Evolutionary conservation across 2,329 filamentous ascomycete species (phyloP).

Genomic region (Simplicillium aogashimaense): DNA sequence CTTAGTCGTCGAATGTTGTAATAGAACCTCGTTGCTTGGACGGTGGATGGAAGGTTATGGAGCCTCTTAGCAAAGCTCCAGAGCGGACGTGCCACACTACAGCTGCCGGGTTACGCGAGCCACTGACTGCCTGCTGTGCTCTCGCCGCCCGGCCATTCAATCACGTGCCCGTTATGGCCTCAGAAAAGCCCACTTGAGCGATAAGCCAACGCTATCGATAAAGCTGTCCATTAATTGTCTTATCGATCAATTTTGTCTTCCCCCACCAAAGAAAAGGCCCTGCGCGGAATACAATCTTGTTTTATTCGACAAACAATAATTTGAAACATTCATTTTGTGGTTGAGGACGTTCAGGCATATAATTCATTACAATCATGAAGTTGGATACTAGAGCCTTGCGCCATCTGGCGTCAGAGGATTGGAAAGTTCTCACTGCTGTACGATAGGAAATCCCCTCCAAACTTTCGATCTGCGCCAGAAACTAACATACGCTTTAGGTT

Average conservation of each 20-base stretch:
- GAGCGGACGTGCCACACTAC: constrained; percentile 11
- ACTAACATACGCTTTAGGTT: constrained; percentile 50
- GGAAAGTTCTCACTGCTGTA: constrained; percentile 89
- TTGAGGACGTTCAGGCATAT: background rate
- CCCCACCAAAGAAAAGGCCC: constrained; percentile 5
- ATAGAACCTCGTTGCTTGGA: constrained; percentile 12
- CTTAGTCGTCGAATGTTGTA: constrained; percentile 3
- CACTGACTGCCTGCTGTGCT: constrained; percentile 28
- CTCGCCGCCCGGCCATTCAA: constrained; percentile 13
- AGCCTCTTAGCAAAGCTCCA: constrained; percentile 26
- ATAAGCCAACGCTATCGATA: constrained; percentile 12
- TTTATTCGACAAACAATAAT: background rate
- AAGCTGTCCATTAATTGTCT: constrained; percentile 12
- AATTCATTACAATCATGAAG: constrained; percentile 57
- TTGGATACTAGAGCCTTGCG: constrained; percentile 90
- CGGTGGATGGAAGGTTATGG: constrained; percentile 25
- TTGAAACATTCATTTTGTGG: background rate
- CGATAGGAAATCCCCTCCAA: constrained; percentile 19
- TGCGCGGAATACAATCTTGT: too few species aligned
- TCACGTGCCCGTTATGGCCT: constrained; percentile 20
- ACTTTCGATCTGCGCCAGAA: constrained; percentile 16
- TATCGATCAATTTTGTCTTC: constrained; percentile 15
- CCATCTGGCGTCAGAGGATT: constrained; percentile 87
- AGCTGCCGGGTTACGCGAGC: constrained; percentile 35
- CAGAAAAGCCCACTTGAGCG: constrained; percentile 5